phyloP scores from a whole-genome alignment of 768 basidiomycete genomes.

The Amanita jacksonii region DNA sequence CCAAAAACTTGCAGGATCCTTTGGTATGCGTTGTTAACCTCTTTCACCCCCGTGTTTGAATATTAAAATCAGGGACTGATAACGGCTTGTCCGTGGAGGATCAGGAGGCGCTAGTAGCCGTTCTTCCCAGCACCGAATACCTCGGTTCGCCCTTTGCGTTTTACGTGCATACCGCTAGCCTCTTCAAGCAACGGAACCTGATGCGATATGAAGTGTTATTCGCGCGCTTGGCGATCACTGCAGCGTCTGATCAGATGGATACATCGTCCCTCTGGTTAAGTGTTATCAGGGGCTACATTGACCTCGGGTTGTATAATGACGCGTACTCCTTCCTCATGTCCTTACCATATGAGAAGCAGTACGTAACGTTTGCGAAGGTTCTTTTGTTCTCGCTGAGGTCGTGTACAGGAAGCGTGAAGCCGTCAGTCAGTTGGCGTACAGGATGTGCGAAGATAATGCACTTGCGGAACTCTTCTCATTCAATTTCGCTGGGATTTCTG shows the following conservation, averaged over 20 bases:
- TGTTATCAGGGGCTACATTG: slow-evolving; percentile 66
- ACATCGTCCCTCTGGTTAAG: slow-evolving; percentile 70
- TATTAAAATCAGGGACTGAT: slow-evolving; percentile 30
- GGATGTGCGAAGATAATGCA: slow-evolving; percentile 87
- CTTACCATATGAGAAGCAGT: slow-evolving; percentile 73
- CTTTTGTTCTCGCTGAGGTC: slow-evolving; percentile 8
- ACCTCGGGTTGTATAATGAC: slow-evolving; percentile 71
- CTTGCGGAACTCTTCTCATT: slow-evolving; percentile 70
- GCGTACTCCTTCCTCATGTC: slow-evolving; percentile 76
- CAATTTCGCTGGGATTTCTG: slow-evolving; percentile 76
- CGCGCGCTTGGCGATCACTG: slow-evolving; percentile 72
- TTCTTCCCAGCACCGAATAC: slow-evolving; percentile 49
- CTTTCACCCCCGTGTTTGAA: not conserved
- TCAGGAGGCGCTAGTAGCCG: slow-evolving; percentile 45
- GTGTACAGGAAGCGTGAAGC: slow-evolving; percentile 66
- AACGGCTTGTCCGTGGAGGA: slow-evolving; percentile 50
- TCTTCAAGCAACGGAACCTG: slow-evolving; percentile 55
- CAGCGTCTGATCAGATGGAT: slow-evolving; percentile 41
- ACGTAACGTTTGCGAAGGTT: slow-evolving; percentile 25
- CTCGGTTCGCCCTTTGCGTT: slow-evolving; percentile 60
- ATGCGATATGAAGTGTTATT: slow-evolving; percentile 63
- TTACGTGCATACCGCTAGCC: slow-evolving; percentile 65
- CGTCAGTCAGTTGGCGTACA: slow-evolving; percentile 72
- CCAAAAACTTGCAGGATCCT: slow-evolving; percentile 65
- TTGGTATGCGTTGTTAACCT: slow-evolving; percentile 40